Evolutionary conservation across 192 early-diverging fungal genomes (phyloP).

Genomic region (Podila minutissima): DNA sequence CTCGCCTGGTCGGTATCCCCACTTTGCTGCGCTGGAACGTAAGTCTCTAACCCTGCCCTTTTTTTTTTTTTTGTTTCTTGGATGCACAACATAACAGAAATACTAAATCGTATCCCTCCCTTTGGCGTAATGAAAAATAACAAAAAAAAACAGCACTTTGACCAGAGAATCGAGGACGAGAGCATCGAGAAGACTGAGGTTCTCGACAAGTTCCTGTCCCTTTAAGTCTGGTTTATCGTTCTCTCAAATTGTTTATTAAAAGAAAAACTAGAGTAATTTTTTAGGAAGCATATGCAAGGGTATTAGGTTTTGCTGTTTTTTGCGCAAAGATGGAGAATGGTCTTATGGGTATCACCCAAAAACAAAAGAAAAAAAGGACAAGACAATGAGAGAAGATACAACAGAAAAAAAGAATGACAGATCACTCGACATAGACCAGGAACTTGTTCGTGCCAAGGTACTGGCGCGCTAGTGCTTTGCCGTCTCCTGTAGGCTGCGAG

Average conservation of each 20-base stretch:
- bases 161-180: conserved; percentile 10
- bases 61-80: neutral
- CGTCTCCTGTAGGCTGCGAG: conserved; percentile 61
- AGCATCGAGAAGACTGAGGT: conserved; percentile 1
- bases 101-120: no score
- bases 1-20: neutral
- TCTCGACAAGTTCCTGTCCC: conserved; percentile 4
- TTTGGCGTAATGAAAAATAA: no score
- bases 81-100: neutral
- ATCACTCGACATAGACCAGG: conserved; percentile 54
- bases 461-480: conserved; percentile 47
- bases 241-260: no score
- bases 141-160: neutral
- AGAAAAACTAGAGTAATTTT: no score
- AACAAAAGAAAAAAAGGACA: neutral
- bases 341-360: no score
- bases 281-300: no score
- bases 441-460: conserved; percentile 52
- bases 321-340: no score
- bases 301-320: no score
- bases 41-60: neutral
- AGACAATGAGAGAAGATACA: neutral
- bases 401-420: no score
- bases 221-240: neutral
- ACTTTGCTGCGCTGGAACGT: conserved; percentile 3